A percentile compares a stretch with the other conserved stretches of the same genome.
Evolutionary conservation across 306 rosid genomes (phyloP).

Genomic region (Cotoneaster glaucophyllus): DNA sequence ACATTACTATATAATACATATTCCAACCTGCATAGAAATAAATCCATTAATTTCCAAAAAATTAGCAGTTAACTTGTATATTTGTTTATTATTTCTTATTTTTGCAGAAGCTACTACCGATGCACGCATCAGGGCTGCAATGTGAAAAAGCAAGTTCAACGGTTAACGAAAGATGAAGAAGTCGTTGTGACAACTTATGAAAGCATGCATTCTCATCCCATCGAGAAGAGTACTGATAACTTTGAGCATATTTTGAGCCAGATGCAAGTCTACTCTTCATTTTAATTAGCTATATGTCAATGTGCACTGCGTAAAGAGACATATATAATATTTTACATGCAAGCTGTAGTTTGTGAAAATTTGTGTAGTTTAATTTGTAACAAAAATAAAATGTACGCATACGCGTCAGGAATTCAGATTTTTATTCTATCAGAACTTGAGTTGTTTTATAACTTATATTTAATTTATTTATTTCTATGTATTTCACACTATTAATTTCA

Average conservation of each 20-base stretch:
- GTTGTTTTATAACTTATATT: background rate
- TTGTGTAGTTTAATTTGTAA: background rate
- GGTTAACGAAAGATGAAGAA: constrained; percentile 41
- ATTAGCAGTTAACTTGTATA: background rate
- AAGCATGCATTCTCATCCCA: constrained; percentile 46
- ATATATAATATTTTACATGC: background rate
- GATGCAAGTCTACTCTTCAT: constrained; percentile 38
- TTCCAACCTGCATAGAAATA: background rate
- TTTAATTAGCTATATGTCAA: constrained; percentile 1
- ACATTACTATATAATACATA: background rate
- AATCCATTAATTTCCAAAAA: background rate
- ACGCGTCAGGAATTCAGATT: background rate
- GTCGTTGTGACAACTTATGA: constrained; percentile 44
- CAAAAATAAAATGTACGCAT: background rate
- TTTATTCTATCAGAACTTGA: background rate
- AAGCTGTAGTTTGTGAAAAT: background rate
- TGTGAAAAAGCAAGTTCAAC: constrained; percentile 50
- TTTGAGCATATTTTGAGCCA: constrained; percentile 50
- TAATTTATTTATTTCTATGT: background rate
- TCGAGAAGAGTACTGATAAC: constrained; percentile 43
- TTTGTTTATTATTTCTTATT: background rate
- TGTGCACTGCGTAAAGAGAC: background rate
- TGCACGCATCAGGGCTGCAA: constrained; percentile 48
- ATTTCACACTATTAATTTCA: background rate
- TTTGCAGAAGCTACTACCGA: constrained; percentile 42